Conservation (phyloP, 139 green algal species). For the Chlorella sorokiniana region DNA sequence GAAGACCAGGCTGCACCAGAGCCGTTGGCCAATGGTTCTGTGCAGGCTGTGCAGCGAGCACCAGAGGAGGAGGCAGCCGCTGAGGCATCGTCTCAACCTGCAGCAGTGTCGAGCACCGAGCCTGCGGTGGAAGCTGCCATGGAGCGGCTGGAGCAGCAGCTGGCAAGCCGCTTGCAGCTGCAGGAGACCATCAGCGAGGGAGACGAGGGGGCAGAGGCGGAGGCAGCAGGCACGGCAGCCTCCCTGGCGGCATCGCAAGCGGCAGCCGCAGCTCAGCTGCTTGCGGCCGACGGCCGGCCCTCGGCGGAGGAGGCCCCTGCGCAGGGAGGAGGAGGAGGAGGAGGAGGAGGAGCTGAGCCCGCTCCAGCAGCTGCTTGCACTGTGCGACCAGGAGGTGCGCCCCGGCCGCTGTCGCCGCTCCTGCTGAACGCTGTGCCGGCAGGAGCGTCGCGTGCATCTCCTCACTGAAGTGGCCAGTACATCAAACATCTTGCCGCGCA, state of each 20-base stretch:
- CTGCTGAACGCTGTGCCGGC: not conserved
- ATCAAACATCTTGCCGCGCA: slow-evolving; percentile 1
- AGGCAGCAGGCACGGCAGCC: not conserved
- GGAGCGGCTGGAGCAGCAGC: not conserved
- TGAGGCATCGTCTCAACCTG: not conserved
- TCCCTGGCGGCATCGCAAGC: not conserved
- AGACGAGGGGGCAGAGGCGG: not conserved
- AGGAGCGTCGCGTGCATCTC: not conserved
- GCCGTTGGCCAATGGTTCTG: too few relatives aligned
- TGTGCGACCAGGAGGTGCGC: slow-evolving; percentile 70
- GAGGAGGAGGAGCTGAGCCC: slow-evolving; percentile 39
- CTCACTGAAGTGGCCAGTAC: not conserved
- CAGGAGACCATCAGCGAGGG: not conserved
- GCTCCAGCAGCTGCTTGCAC: slow-evolving; percentile 69
- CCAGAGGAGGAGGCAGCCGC: not conserved
- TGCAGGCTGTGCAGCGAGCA: not conserved
- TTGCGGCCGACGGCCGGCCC: not conserved
- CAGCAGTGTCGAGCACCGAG: not conserved
- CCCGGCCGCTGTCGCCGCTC: too few relatives aligned
- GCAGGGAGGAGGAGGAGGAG: not conserved
- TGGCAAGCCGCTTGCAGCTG: not conserved
- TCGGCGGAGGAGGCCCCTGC: not conserved
- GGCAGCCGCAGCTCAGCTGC: not conserved
- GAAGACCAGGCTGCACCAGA: not conserved
- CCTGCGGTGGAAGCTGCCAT: not conserved